Evolutionary conservation across 495 filamentous ascomycete genomes (phyloP).

Genomic region (Penicillium ucsense): DNA sequence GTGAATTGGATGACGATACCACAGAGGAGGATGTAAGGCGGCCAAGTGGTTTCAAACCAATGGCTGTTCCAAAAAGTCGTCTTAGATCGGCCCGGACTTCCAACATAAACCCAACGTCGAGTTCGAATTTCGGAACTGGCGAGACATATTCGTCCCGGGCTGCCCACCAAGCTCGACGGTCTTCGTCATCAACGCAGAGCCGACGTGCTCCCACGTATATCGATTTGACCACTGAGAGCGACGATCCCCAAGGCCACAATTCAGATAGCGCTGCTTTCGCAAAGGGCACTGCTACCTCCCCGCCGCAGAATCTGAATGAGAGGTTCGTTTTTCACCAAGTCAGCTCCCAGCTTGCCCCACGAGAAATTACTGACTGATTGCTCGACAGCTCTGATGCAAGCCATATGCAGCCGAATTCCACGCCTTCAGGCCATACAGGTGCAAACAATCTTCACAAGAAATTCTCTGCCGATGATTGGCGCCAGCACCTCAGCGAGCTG

Average conservation of each 20-base stretch:
- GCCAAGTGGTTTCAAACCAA: constrained; percentile 21
- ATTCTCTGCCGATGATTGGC: constrained; percentile 54
- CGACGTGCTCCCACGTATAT: constrained; percentile 5
- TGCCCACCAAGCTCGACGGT: not conserved
- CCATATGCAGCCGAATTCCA: constrained; percentile 2
- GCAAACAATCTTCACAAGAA: constrained; percentile 70
- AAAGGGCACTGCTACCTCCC: constrained; percentile 11
- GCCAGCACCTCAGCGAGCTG: constrained; percentile 39
- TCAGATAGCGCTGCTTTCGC: constrained; percentile 28
- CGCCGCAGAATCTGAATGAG: constrained; percentile 8
- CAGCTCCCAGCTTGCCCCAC: not conserved
- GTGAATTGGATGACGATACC: constrained; percentile 23
- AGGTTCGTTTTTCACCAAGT: constrained; percentile 1
- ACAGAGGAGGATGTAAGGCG: constrained; percentile 13
- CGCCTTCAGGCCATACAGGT: constrained; percentile 41
- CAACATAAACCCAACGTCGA: constrained; percentile 18
- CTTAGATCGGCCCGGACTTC: constrained; percentile 27
- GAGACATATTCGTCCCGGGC: constrained; percentile 12
- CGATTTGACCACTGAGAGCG: constrained; percentile 18
- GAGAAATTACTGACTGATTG: not conserved
- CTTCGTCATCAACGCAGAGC: constrained; percentile 2
- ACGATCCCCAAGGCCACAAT: constrained; percentile 25
- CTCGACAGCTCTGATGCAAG: constrained; percentile 3
- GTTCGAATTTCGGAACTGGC: constrained; percentile 23
- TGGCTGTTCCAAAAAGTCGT: constrained; percentile 36